Evolutionary conservation across 2,329 filamentous ascomycete genomes (phyloP).

Genomic region (Cryphonectria naterciae): DNA sequence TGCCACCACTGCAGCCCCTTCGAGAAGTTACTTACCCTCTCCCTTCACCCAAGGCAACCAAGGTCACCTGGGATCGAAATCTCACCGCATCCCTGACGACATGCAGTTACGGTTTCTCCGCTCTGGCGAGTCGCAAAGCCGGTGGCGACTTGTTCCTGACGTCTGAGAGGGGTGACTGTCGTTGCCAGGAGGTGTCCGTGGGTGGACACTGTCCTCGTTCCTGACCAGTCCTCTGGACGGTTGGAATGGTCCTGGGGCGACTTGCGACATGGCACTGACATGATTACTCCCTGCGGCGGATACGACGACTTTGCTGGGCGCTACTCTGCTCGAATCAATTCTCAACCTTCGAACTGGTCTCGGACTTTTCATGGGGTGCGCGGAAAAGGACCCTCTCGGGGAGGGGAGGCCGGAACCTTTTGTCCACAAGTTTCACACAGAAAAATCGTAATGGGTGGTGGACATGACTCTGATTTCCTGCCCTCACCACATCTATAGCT

Average conservation of each 20-base stretch:
- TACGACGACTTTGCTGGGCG: not conserved
- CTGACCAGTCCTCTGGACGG: not conserved
- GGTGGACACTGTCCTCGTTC: not conserved
- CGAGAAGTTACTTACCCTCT: not conserved
- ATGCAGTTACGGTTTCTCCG: not conserved
- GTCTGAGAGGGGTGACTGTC: not conserved
- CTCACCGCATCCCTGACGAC: slow-evolving; percentile 8
- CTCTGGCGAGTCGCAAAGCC: not conserved
- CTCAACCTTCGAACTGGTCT: not conserved
- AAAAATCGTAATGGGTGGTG: not conserved
- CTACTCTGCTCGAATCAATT: not conserved
- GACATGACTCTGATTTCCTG: slow-evolving; percentile 22
- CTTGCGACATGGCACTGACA: not conserved
- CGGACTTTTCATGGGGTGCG: not conserved
- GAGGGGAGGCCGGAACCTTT: not conserved
- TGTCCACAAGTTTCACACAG: not conserved
- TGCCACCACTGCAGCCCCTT: not conserved
- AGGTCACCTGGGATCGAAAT: not conserved
- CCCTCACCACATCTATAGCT: slow-evolving; percentile 10
- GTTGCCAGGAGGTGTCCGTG: not conserved
- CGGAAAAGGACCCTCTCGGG: not conserved
- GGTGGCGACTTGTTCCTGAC: not conserved
- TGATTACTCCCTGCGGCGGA: not conserved
- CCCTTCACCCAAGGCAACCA: not conserved
- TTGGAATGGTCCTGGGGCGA: not conserved